Conservation (phyloP, 305 asterid species). For the Fraxinus latifolia region DNA sequence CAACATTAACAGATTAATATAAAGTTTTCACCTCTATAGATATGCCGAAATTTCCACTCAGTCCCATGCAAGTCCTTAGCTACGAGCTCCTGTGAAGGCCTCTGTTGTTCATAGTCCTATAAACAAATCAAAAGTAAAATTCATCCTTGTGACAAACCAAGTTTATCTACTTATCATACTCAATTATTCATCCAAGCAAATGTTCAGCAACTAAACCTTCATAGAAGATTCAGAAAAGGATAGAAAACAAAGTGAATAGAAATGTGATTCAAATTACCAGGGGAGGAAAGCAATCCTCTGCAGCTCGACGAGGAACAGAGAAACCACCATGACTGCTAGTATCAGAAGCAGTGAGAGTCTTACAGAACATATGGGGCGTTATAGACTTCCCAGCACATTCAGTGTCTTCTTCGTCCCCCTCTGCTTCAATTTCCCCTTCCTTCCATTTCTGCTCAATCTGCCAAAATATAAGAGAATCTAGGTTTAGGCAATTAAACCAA, state of each 20-base stretch:
- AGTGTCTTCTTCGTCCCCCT: constrained; percentile 55
- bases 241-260: neutral
- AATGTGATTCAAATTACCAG: constrained; percentile 45
- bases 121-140: constrained; percentile 1
- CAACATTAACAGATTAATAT: neutral
- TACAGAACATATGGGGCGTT: constrained; percentile 97
- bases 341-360: constrained; percentile 99
- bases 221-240: neutral
- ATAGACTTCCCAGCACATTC: constrained; percentile 55
- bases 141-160: neutral
- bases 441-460: constrained; percentile 85
- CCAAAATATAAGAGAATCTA: neutral
- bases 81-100: constrained; percentile 93
- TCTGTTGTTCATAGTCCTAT: constrained; percentile 85
- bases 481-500: neutral
- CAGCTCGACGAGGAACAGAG: constrained; percentile 99
- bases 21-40: constrained; percentile 64
- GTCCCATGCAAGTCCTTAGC: constrained; percentile 93
- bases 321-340: constrained; percentile 99
- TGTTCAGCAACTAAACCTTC: neutral
- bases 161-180: neutral
- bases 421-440: constrained; percentile 57
- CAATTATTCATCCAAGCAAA: neutral
- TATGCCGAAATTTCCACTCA: constrained; percentile 94
- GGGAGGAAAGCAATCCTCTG: constrained; percentile 99